Conservation (phyloP, 225 moss, liverwort and hornwort species). For the Pseudoscleropodium purum region DNA sequence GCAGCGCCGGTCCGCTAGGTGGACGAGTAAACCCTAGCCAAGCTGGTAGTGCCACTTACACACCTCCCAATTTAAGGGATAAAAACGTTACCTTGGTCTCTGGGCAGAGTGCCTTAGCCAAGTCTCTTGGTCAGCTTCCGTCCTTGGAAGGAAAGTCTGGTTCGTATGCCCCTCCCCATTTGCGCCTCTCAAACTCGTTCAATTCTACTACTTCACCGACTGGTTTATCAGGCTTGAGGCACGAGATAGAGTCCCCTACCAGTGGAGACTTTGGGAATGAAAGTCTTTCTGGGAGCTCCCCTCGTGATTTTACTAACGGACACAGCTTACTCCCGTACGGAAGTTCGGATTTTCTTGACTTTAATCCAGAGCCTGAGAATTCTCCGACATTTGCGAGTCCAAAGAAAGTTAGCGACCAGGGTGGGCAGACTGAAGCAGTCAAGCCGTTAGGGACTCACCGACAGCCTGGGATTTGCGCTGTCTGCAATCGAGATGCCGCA, state of each 20-base stretch:
- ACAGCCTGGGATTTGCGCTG: slow-evolving; percentile 35
- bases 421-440: background rate
- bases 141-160: slow-evolving; percentile 14
- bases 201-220: slow-evolving; percentile 4
- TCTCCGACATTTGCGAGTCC: background rate
- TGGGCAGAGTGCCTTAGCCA: background rate
- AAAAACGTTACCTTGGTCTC: background rate
- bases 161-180: slow-evolving; percentile 34
- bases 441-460: slow-evolving; percentile 17
- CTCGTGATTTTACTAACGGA: slow-evolving; percentile 17
- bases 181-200: slow-evolving; percentile 22
- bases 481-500: slow-evolving; percentile 38
- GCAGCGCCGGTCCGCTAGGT: background rate
- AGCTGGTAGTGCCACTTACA: slow-evolving; percentile 22
- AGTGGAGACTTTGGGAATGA: slow-evolving; percentile 25
- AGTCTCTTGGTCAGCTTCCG: slow-evolving; percentile 13
- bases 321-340: slow-evolving; percentile 35
- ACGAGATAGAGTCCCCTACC: slow-evolving; percentile 4
- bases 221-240: slow-evolving; percentile 17
- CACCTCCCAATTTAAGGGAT: slow-evolving; percentile 30
- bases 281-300: slow-evolving; percentile 13
- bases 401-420: slow-evolving; percentile 11
- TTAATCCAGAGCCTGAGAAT: slow-evolving; percentile 15
- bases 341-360: slow-evolving; percentile 34
- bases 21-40: slow-evolving; percentile 4